Evolutionary conservation across 1,284 basidiomycete genomes (phyloP).

Genomic region (Coniferiporia sulphurascens): DNA sequence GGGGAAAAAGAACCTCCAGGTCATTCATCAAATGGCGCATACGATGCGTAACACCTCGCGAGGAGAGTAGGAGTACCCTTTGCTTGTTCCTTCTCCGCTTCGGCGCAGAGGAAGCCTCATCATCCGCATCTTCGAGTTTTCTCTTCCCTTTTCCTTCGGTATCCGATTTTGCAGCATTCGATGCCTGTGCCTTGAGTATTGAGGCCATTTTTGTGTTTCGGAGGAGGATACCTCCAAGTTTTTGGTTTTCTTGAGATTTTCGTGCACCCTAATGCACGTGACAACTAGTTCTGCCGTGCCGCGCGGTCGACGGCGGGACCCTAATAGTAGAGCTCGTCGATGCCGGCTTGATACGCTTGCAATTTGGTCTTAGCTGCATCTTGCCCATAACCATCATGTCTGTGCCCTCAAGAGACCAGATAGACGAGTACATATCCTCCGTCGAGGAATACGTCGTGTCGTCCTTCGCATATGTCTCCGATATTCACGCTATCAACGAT

Average conservation of each 20-base stretch:
- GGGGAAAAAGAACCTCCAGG: slow-evolving; percentile 85
- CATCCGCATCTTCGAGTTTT: slow-evolving; percentile 53
- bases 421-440: slow-evolving; percentile 65
- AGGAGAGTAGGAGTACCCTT: slow-evolving; percentile 87
- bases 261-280: background rate
- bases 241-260: background rate
- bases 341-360: background rate
- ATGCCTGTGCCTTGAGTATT: slow-evolving; percentile 57
- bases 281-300: background rate
- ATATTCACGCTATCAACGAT: slow-evolving; percentile 58
- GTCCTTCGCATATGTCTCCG: slow-evolving; percentile 53
- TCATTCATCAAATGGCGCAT: slow-evolving; percentile 99
- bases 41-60: slow-evolving; percentile 90
- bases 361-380: background rate
- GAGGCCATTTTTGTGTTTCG: slow-evolving; percentile 49
- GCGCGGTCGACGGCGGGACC: background rate
- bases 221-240: background rate
- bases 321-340: slow-evolving; percentile 4
- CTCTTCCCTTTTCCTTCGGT: slow-evolving; percentile 52
- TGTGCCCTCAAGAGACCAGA: slow-evolving; percentile 52
- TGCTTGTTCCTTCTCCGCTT: slow-evolving; percentile 77
- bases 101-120: slow-evolving; percentile 40
- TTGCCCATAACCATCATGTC: slow-evolving; percentile 8
- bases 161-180: slow-evolving; percentile 47
- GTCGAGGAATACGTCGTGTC: slow-evolving; percentile 60